These are phyloP conservation scores for Candida nonsorbophila DNA, from an alignment of 805 yeast genomes.

Conservation along the genomic window DNA sequence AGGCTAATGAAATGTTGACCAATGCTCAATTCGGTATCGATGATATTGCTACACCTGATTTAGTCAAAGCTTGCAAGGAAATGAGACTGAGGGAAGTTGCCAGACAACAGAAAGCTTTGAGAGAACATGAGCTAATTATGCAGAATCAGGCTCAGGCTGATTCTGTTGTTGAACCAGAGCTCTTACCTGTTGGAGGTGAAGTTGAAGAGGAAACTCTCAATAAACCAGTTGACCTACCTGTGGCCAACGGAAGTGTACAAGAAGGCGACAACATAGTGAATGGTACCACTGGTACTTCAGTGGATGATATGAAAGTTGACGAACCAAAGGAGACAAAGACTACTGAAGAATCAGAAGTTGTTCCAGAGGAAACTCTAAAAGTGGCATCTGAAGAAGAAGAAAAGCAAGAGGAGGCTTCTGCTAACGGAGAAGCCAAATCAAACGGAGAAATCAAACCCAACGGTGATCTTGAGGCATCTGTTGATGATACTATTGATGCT, in stretches of 20 bases:
- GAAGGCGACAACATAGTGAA: constrained; percentile 1
- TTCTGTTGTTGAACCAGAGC: constrained; percentile 1
- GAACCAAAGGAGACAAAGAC: constrained; percentile 2
- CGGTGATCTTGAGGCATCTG: too few relatives aligned
- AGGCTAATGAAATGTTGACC: constrained; percentile 92
- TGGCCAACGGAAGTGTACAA: not conserved
- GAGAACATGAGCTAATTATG: constrained; percentile 26
- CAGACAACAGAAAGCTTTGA: constrained; percentile 42
- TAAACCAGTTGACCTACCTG: not conserved
- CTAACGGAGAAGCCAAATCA: constrained; percentile 5
- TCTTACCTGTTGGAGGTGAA: constrained; percentile 1
- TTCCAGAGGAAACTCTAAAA: not conserved
- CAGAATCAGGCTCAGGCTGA: constrained; percentile 10
- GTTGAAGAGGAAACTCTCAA: constrained; percentile 3
- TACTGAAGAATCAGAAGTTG: not conserved
- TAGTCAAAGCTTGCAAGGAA: constrained; percentile 70
- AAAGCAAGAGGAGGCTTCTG: constrained; percentile 2
- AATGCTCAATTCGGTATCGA: constrained; percentile 95
- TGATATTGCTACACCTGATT: constrained; percentile 71
- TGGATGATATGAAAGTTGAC: constrained; percentile 4
- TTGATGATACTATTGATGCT: too few relatives aligned
- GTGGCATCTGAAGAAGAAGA: not conserved
- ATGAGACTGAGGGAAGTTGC: constrained; percentile 60
- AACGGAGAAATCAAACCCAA: not conserved
- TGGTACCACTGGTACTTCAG: not conserved